Evolutionary conservation across 208 protist species (phyloP).

Genomic region (Leishmania guyanensis): DNA sequence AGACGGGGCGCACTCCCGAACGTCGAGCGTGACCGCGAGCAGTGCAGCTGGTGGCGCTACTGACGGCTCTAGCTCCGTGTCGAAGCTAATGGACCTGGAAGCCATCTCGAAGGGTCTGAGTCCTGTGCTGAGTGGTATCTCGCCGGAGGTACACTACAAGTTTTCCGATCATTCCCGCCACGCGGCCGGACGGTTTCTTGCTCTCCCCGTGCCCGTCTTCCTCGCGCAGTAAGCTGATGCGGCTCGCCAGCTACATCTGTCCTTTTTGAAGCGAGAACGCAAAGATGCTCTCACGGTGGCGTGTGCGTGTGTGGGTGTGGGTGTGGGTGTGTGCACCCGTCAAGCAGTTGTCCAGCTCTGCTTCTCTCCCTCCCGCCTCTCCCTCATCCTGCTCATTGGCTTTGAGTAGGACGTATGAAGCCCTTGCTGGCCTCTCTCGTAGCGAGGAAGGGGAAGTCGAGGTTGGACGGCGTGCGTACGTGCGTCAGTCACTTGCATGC

Average conservation of each 20-base stretch:
- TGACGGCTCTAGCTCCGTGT: constrained; percentile 6
- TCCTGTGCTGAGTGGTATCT: constrained; percentile 9
- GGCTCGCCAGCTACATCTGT: constrained; percentile 51
- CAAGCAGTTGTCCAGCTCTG: neutral
- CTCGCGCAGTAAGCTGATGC: constrained; percentile 48
- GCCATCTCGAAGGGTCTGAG: constrained; percentile 11
- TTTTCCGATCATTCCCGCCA: constrained; percentile 32
- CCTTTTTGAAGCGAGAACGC: constrained; percentile 39
- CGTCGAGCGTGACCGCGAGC: constrained; percentile 14
- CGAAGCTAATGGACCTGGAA: constrained; percentile 21
- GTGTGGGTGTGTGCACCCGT: neutral
- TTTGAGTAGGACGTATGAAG: neutral
- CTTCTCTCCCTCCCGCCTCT: neutral
- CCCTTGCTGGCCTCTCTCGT: neutral
- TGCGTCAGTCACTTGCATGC: no score
- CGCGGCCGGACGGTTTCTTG: constrained; percentile 54
- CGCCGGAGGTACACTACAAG: constrained; percentile 9
- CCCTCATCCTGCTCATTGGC: neutral
- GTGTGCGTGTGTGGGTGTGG: neutral
- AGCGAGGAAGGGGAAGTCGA: neutral
- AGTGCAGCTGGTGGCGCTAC: neutral
- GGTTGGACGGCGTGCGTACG: neutral
- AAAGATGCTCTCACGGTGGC: neutral
- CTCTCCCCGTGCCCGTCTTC: constrained; percentile 41
- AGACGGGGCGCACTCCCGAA: constrained; percentile 12